Conservation (phyloP, 169 alveolate species). For the Condylostoma magnum region DNA sequence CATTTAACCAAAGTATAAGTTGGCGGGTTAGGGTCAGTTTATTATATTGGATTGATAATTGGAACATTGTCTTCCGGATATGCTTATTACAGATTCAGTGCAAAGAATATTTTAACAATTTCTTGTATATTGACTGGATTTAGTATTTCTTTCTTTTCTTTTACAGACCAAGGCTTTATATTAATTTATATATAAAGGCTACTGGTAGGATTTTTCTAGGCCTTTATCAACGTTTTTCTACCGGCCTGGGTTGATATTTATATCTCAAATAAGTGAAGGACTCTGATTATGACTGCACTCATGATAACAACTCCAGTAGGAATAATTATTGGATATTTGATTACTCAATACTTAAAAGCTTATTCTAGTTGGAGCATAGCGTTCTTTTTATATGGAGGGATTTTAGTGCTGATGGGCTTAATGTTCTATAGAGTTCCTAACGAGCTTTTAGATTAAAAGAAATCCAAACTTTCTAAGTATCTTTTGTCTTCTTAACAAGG, state of each 20-base stretch:
- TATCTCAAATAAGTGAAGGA: conserved; percentile 84
- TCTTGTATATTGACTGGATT: background rate
- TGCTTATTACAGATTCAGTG: background rate
- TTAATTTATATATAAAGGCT: conserved; percentile 73
- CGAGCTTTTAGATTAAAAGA: too few relatives aligned
- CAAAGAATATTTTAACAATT: background rate
- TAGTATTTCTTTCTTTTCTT: background rate
- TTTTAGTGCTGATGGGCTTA: conserved; percentile 10
- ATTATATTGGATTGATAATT: conserved; percentile 58
- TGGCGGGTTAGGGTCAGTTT: conserved; percentile 66
- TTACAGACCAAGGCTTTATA: background rate
- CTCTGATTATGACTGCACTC: conserved; percentile 93
- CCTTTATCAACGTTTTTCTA: conserved; percentile 87
- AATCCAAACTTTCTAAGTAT: conserved; percentile 30
- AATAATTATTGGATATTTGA: conserved; percentile 59
- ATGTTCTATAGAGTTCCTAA: conserved; percentile 38
- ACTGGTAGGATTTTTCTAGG: conserved; percentile 88
- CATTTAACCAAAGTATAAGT: conserved; percentile 43
- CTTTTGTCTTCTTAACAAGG: conserved; percentile 3
- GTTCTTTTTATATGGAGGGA: too few relatives aligned
- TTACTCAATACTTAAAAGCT: conserved; percentile 49
- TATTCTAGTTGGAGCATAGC: conserved; percentile 46
- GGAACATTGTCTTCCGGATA: conserved; percentile 25
- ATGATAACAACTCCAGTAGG: conserved; percentile 91
- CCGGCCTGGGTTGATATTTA: conserved; percentile 96